Conservation (phyloP, 2,329 filamentous ascomycete genomes). For the Aspergillus texensis region DNA sequence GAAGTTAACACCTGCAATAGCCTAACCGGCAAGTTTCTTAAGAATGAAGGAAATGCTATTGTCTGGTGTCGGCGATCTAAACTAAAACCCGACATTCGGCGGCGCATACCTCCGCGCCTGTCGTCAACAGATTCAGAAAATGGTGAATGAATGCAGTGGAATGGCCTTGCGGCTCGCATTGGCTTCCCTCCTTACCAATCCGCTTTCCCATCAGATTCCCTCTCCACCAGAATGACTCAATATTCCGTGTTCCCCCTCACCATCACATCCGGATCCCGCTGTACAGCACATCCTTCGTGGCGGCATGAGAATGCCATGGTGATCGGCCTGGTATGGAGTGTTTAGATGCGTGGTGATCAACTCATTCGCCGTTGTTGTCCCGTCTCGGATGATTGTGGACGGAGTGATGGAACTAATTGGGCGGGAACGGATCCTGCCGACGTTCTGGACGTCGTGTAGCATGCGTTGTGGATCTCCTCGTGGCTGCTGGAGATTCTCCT, state of each 20-base stretch:
- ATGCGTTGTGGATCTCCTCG: constrained; percentile 4
- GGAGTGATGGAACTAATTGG: not conserved
- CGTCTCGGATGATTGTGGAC: not conserved
- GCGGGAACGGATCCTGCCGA: constrained; percentile 12
- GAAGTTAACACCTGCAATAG: not conserved
- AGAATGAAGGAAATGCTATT: not conserved
- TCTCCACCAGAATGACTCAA: not conserved
- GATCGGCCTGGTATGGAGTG: not conserved
- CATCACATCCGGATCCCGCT: not conserved
- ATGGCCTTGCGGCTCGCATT: not conserved
- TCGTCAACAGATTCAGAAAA: not conserved
- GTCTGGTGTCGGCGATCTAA: not conserved
- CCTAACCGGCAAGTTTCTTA: not conserved
- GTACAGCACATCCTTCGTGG: not conserved
- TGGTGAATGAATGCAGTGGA: not conserved
- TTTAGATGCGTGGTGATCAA: not conserved
- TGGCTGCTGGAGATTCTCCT: not conserved
- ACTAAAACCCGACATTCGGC: not conserved
- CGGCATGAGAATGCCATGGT: not conserved
- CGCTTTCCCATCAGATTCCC: not conserved
- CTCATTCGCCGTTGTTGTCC: not conserved
- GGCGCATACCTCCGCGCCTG: not conserved
- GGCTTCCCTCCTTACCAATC: not conserved
- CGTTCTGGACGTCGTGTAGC: not conserved
- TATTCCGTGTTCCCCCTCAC: not conserved